Evolutionary conservation across 2,329 filamentous ascomycete species (phyloP).

Genomic region (Nothopassalora personata): DNA sequence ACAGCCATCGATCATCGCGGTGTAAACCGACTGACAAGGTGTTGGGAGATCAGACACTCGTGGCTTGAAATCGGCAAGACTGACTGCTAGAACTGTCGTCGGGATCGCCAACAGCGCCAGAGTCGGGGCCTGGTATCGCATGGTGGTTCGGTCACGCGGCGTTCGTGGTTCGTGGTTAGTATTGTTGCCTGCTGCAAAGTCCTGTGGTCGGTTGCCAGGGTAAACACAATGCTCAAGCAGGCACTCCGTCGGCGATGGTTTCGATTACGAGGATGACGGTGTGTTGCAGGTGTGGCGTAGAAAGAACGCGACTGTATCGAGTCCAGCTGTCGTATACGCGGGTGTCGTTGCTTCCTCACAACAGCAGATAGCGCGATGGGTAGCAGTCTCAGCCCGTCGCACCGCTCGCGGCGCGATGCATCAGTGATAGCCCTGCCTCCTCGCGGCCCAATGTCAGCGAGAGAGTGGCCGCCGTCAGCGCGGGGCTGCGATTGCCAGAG

Average conservation of each 20-base stretch:
- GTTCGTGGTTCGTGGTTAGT: neutral
- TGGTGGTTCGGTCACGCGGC: neutral
- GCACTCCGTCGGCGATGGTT: neutral
- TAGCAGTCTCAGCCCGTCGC: conserved; percentile 1
- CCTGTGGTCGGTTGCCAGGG: neutral
- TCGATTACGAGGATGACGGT: neutral
- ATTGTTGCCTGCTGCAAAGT: neutral
- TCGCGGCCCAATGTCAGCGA: conserved; percentile 1
- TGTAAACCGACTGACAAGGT: conserved; percentile 39
- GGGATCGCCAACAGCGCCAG: conserved; percentile 24
- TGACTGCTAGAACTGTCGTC: conserved; percentile 32
- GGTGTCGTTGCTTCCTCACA: neutral
- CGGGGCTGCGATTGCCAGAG: conserved; percentile 13
- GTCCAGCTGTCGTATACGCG: neutral
- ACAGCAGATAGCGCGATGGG: neutral
- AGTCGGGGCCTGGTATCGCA: conserved; percentile 1
- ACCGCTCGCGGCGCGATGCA: neutral
- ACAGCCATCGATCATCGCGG: conserved; percentile 38
- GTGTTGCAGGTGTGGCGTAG: neutral
- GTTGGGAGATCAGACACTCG: conserved; percentile 37
- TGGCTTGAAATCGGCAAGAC: conserved; percentile 43
- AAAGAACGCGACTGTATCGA: neutral
- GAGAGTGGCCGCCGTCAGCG: conserved; percentile 9
- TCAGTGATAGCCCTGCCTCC: neutral
- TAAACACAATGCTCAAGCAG: neutral